These are phyloP conservation scores for Herpetomonas samuelpessoai DNA, from an alignment of 208 protist species.

Conservation along the genomic window DNA sequence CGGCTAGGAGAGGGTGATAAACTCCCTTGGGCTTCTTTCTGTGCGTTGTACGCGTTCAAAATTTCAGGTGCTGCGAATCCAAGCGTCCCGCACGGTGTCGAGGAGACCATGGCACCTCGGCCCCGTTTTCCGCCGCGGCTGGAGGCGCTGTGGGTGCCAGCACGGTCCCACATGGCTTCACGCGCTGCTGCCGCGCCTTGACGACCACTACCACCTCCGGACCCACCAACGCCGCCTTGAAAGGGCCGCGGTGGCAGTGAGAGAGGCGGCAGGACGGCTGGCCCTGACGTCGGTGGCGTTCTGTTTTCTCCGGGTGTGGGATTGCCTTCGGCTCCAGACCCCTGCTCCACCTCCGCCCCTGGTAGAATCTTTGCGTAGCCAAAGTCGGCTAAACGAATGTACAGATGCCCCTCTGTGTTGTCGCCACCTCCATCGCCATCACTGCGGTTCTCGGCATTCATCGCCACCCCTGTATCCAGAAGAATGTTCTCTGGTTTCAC, in stretches of 20 bases:
- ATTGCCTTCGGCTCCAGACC: too few relatives aligned
- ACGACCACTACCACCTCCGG: too few relatives aligned
- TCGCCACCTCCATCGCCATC: conserved; percentile 9
- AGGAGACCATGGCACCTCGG: conserved; percentile 17
- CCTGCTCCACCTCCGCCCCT: conserved; percentile 7
- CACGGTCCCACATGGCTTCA: too few relatives aligned
- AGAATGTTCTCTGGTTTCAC: conserved; percentile 28
- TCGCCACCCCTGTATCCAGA: not conserved
- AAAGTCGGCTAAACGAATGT: conserved; percentile 50
- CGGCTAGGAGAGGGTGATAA: not conserved
- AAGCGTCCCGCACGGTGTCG: conserved; percentile 47
- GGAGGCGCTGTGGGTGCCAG: not conserved
- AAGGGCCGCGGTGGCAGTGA: not conserved
- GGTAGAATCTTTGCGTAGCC: conserved; percentile 42
- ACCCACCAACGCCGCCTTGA: too few relatives aligned
- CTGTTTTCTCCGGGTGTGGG: too few relatives aligned
- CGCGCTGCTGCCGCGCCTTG: too few relatives aligned
- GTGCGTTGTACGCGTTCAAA: conserved; percentile 36
- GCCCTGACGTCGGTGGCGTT: too few relatives aligned
- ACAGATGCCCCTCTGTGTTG: conserved; percentile 7
- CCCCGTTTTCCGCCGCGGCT: not conserved
- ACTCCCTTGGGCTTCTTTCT: conserved; percentile 11
- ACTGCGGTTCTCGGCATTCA: conserved; percentile 3
- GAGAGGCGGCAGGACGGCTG: not conserved
- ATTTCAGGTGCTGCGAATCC: conserved; percentile 59